Conservation (phyloP, 371 early-diverging fungal genomes). For the Mycotypha africana region DNA sequence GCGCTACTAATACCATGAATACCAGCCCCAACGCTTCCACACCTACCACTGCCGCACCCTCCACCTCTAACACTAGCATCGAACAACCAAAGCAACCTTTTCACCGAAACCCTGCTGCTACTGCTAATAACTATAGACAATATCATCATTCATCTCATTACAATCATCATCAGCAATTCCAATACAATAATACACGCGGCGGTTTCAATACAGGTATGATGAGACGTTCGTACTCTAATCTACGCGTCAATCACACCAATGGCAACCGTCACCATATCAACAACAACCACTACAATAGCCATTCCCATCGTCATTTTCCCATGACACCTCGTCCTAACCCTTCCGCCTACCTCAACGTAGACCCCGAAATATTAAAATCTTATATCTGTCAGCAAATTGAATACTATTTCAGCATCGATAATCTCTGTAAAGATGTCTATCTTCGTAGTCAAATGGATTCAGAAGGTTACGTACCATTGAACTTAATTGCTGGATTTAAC, state of each 20-base stretch:
- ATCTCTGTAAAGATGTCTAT: constrained; percentile 85
- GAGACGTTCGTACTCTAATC: no score
- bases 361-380: constrained; percentile 37
- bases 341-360: constrained; percentile 21
- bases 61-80: neutral
- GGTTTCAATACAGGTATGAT: no score
- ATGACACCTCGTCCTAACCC: constrained; percentile 16
- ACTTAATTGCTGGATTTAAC: constrained; percentile 73
- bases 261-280: neutral
- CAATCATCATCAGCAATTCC: no score
- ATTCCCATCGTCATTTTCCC: constrained; percentile 5
- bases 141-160: neutral
- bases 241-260: constrained; percentile 4
- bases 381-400: constrained; percentile 57
- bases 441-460: constrained; percentile 82
- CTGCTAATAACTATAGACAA: neutral
- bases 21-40: neutral
- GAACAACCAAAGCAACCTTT: no score
- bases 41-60: neutral
- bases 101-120: no score
- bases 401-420: constrained; percentile 91
- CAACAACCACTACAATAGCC: constrained; percentile 6
- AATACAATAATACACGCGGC: no score
- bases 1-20: neutral
- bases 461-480: constrained; percentile 68